Evolutionary conservation across 2,329 filamentous ascomycete species (phyloP).

Genomic region (Colletotrichum somersetense): DNA sequence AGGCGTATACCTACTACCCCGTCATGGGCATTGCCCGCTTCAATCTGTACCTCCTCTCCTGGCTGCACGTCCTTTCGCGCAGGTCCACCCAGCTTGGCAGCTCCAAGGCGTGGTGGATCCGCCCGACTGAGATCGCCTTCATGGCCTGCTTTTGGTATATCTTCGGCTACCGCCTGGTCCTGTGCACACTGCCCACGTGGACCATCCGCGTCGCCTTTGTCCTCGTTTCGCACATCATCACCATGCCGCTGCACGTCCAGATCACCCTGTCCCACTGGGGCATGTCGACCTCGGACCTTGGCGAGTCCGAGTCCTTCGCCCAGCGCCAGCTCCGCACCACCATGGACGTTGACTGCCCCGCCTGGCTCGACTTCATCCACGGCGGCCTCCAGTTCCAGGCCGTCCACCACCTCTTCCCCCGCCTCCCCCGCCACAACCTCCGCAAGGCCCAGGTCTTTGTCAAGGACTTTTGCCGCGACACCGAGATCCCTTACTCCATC

Average conservation of each 20-base stretch:
- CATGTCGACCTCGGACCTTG: slow-evolving; percentile 76
- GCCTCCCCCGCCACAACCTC: slow-evolving; percentile 77
- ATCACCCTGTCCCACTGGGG: slow-evolving; percentile 81
- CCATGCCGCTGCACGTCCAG: slow-evolving; percentile 77
- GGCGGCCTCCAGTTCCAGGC: slow-evolving; percentile 81
- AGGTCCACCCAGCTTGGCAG: slow-evolving; percentile 67
- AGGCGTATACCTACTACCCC: slow-evolving; percentile 77
- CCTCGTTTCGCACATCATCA: slow-evolving; percentile 73
- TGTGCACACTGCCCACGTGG: slow-evolving; percentile 69
- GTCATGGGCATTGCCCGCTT: slow-evolving; percentile 77
- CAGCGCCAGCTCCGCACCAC: slow-evolving; percentile 79
- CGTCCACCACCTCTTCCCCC: slow-evolving; percentile 77
- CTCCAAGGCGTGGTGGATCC: slow-evolving; percentile 74
- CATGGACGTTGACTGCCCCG: slow-evolving; percentile 80
- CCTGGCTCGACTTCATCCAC: slow-evolving; percentile 79
- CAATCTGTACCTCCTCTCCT: slow-evolving; percentile 78
- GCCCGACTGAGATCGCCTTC: slow-evolving; percentile 73
- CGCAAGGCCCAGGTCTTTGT: slow-evolving; percentile 71
- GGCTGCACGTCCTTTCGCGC: slow-evolving; percentile 71
- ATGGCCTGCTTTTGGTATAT: slow-evolving; percentile 76
- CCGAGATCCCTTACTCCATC: slow-evolving; percentile 71
- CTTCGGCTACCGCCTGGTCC: slow-evolving; percentile 75
- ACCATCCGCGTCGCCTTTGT: slow-evolving; percentile 71
- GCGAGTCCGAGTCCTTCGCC: slow-evolving; percentile 74
- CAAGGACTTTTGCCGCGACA: slow-evolving; percentile 73